Conservation (phyloP, 2,329 filamentous ascomycete species). For the Calonectria hongkongensis region DNA sequence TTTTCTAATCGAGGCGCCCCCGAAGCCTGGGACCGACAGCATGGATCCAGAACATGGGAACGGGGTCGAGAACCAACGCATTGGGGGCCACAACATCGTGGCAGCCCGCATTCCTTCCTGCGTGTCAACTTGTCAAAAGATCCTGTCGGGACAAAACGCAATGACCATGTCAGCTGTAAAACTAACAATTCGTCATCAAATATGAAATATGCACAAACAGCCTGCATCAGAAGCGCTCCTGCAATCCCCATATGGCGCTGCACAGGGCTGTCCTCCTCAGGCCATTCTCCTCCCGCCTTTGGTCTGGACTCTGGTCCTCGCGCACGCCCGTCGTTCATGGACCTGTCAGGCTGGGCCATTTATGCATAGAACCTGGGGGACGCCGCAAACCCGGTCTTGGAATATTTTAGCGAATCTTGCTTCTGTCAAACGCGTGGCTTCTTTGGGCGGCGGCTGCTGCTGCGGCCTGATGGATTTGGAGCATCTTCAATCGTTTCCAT, state of each 20-base stretch:
- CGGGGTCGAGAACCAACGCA: slow-evolving; percentile 20
- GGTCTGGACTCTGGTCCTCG: slow-evolving; percentile 41
- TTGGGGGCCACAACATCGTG: slow-evolving; percentile 28
- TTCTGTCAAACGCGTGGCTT: slow-evolving; percentile 14
- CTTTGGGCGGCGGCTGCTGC: not conserved
- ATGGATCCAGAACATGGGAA: slow-evolving; percentile 34
- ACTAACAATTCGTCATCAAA: slow-evolving; percentile 28
- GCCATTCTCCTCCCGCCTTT: slow-evolving; percentile 28
- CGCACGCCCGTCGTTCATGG: slow-evolving; percentile 36
- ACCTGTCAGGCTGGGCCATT: slow-evolving; percentile 26
- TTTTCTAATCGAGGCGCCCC: slow-evolving; percentile 11
- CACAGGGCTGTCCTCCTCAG: slow-evolving; percentile 18
- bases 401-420: slow-evolving; percentile 17
- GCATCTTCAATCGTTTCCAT: not conserved
- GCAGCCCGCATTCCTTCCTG: slow-evolving; percentile 34
- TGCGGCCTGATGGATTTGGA: not conserved
- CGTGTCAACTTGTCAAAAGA: slow-evolving; percentile 11
- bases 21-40: not conserved
- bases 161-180: slow-evolving; percentile 21
- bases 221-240: slow-evolving; percentile 6
- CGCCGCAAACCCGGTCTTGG: slow-evolving; percentile 18
- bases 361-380: slow-evolving; percentile 17
- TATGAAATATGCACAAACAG: slow-evolving; percentile 1
- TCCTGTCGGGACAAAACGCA: slow-evolving; percentile 15
- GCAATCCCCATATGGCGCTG: slow-evolving; percentile 25